These are phyloP conservation scores for Chaetomium olivaceum DNA, from an alignment of 2,329 filamentous ascomycete genomes.

Conservation along the genomic window DNA sequence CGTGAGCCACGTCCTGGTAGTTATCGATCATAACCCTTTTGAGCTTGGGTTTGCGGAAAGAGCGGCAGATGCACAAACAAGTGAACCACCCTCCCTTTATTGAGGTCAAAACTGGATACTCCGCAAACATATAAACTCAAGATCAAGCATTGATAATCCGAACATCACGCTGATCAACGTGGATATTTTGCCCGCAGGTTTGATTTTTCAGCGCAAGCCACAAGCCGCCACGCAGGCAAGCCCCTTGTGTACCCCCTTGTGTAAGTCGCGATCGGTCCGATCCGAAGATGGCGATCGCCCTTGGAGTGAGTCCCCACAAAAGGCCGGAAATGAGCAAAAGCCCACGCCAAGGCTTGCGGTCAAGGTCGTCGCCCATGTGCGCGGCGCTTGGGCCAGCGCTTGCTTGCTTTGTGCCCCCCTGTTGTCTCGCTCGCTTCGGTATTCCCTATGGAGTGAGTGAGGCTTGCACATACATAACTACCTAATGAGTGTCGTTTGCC, in stretches of 20 bases:
- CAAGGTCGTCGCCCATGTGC: not conserved
- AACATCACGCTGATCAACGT: not conserved
- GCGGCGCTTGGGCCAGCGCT: constrained; percentile 1
- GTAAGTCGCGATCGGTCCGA: constrained; percentile 10
- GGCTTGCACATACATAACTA: no score
- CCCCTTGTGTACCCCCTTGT: not conserved
- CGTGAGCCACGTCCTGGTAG: not conserved
- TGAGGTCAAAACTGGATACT: not conserved
- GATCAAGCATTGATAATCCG: constrained; percentile 3
- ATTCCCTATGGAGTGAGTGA: no score
- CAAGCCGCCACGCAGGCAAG: not conserved
- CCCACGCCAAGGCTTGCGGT: not conserved
- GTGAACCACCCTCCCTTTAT: not conserved
- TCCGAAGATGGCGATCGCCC: constrained; percentile 14
- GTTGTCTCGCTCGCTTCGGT: no score
- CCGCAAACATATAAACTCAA: not conserved
- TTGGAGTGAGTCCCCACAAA: not conserved
- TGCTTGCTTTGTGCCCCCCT: not conserved
- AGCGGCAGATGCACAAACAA: not conserved
- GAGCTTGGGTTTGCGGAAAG: not conserved
- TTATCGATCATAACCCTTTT: not conserved
- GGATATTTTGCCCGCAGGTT: not conserved
- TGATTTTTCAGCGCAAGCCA: not conserved
- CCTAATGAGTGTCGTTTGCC: no score
- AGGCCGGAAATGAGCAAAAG: not conserved